Conservation (phyloP, 495 filamentous ascomycete genomes). For the Penicillium lagena region DNA sequence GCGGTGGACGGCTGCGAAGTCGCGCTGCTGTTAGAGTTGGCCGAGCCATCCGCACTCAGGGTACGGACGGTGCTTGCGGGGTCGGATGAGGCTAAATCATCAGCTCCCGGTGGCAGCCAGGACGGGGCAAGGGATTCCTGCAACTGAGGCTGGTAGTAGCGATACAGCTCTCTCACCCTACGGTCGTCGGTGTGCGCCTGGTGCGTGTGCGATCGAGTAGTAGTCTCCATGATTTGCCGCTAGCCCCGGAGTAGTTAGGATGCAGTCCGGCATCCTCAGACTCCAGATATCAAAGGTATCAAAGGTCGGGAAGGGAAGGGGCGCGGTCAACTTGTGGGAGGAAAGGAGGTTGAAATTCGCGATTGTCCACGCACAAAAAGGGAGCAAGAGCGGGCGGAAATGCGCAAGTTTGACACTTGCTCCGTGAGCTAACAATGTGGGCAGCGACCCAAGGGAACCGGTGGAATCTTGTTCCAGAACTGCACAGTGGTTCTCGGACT, state of each 20-base stretch:
- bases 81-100: conserved; percentile 4
- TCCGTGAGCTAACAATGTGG: no score
- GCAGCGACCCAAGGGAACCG: no score
- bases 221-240: conserved; percentile 11
- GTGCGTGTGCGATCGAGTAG: conserved; percentile 1
- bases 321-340: no score
- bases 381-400: no score
- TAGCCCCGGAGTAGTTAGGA: conserved; percentile 1
- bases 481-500: no score
- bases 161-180: conserved; percentile 32
- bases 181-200: conserved; percentile 15
- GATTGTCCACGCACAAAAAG: no score
- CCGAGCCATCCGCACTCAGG: conserved; percentile 4
- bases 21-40: conserved; percentile 3
- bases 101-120: conserved; percentile 6
- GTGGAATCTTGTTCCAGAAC: no score
- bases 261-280: conserved; percentile 11
- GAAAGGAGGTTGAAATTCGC: no score
- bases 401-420: no score
- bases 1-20: conserved; percentile 9
- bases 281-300: conserved; percentile 17
- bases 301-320: conserved; percentile 14
- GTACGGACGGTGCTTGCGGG: conserved; percentile 3
- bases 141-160: conserved; percentile 26
- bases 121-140: conserved; percentile 5